Percentiles rank a stretch among this genome's conserved stretches.
Conservation (phyloP, 2,329 filamentous ascomycete species). For the Xylariomycetidae sp. region DNA sequence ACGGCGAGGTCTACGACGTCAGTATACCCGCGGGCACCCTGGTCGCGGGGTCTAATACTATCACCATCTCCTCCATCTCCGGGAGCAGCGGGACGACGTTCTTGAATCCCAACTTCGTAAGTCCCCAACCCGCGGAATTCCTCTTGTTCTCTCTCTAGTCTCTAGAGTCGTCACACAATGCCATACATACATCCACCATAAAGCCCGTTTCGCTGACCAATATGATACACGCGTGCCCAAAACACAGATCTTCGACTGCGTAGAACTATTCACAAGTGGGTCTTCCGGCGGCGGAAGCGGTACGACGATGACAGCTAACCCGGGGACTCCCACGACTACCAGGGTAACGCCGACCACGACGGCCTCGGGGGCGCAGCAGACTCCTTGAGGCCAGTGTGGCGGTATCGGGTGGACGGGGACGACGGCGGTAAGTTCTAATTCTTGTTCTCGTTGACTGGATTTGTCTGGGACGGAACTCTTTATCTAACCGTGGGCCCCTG, state of each 20-base stretch:
- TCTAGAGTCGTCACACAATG: too few species aligned
- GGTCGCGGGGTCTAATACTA: constrained; percentile 57
- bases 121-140: too few species aligned
- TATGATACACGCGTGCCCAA: neutral
- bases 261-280: constrained; percentile 26
- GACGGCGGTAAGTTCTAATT: constrained; percentile 1
- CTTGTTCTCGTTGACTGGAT: neutral
- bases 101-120: constrained; percentile 53
- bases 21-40: constrained; percentile 56
- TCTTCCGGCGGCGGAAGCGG: constrained; percentile 1
- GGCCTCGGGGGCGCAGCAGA: neutral
- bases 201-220: too few species aligned
- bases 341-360: constrained; percentile 1
- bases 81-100: constrained; percentile 52
- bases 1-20: constrained; percentile 60
- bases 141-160: too few species aligned
- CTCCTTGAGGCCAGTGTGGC: constrained; percentile 5
- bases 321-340: neutral
- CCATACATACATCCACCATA: too few species aligned
- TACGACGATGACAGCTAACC: constrained; percentile 1
- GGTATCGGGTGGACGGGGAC: constrained; percentile 1
- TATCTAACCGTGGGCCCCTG: neutral
- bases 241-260: constrained; percentile 26
- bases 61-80: constrained; percentile 54
- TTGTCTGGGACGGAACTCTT: neutral